Evolutionary conservation across 768 basidiomycete genomes (phyloP), one percentile per base, ranked within the genome.

Genomic region (Tricholoma matsutake): DNA sequence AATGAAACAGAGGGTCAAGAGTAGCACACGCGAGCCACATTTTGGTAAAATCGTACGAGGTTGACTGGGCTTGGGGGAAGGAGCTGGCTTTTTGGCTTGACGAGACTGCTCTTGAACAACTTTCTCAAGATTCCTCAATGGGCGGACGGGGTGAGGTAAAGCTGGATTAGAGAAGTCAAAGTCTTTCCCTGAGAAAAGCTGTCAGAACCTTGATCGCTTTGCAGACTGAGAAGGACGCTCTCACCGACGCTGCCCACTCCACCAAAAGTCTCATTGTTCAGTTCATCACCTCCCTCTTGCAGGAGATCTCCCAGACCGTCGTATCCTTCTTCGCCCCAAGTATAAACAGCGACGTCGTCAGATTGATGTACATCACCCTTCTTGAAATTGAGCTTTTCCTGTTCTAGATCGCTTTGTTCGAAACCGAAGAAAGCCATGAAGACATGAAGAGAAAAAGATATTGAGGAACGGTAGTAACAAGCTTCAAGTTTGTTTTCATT

Each of bases 221-320:
- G 58, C 51, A 55, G 58, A 59, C 37, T 58, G 22, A 56, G 56
- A 41, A 61, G 61, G 63, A 54, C 45, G 37, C 58, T 76, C 89
- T 81, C 71, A 95, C 95, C 93, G 61, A 96, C 84, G 64, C 70
- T 75, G 34, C 81, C 87, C 54, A 78, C 64, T 41, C 76, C 83
- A 31, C 96, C 97, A 76, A 99, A 99, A 2, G 97, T 99, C 79
- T 96, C 94, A 74, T 96, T 94, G 75, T 99, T 98, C 67, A 96
- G 72, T 66, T 96, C 95, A 79, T 98, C 95, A 59, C 87, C 87
- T 43, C 88, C 89, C 75, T 98, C 96, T 67, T 89, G 86, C 57
- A 98, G 82, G 54, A 86, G 86, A 74, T 93, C 89, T 56, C 90
- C 94, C 28, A 96, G 85, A 41, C 91, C 93, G 73, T 96, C 92